These are phyloP conservation scores for Leishmania tropica DNA, from an alignment of 208 protist genomes.

Conservation along the genomic window DNA sequence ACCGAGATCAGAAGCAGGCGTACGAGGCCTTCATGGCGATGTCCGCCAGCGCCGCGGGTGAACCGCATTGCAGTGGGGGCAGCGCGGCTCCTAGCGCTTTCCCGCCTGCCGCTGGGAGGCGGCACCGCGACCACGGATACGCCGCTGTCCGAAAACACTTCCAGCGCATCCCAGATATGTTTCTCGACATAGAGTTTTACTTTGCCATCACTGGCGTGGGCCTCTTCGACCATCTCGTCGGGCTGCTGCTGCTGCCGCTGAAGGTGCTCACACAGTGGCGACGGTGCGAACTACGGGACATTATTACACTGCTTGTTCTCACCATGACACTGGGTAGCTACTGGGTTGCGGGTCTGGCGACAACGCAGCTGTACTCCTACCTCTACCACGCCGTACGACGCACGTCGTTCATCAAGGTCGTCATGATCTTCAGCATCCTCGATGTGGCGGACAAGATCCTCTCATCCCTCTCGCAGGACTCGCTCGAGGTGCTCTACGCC, in stretches of 20 bases:
- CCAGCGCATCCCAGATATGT: constrained; percentile 15
- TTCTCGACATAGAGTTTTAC: constrained; percentile 17
- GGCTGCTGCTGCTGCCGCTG: constrained; percentile 12
- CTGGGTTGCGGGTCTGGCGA: constrained; percentile 6
- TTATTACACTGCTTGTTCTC: constrained; percentile 6
- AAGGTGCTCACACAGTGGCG: constrained; percentile 9
- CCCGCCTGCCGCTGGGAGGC: background rate
- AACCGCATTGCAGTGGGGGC: background rate
- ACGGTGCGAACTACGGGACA: constrained; percentile 13
- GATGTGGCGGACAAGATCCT: constrained; percentile 93
- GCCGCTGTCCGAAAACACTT: constrained; percentile 2
- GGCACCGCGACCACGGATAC: constrained; percentile 14
- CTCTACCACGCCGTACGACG: constrained; percentile 26
- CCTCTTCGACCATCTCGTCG: constrained; percentile 15
- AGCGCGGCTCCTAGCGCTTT: background rate
- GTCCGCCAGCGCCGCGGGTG: background rate
- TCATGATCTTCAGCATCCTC: constrained; percentile 95
- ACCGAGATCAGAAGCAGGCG: constrained; percentile 6
- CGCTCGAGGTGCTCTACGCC: constrained; percentile 67
- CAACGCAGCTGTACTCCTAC: constrained; percentile 21
- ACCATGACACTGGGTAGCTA: constrained; percentile 10
- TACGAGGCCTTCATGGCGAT: background rate
- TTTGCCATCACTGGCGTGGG: constrained; percentile 20
- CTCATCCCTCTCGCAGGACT: constrained; percentile 90
- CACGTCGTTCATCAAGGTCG: constrained; percentile 88